These are phyloP conservation scores for Austropuccinia psidii DNA, from an alignment of 1,284 basidiomycete genomes.

Conservation along the genomic window DNA sequence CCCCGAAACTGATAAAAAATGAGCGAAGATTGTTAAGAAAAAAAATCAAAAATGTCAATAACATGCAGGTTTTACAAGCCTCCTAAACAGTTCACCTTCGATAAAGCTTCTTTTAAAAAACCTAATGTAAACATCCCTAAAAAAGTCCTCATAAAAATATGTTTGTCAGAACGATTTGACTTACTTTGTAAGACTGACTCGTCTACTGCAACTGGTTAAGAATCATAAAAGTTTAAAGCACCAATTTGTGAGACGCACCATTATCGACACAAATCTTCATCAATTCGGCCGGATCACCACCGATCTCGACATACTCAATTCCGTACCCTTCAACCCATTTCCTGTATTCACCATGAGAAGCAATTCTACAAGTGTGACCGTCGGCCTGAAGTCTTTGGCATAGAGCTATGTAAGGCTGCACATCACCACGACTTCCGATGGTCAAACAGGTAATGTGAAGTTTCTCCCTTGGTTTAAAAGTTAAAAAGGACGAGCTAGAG, in stretches of 20 bases:
- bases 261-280: slow-evolving; percentile 46
- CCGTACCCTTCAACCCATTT: slow-evolving; percentile 85
- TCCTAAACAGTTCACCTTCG: slow-evolving; percentile 64
- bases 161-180: no score
- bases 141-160: not conserved
- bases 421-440: slow-evolving; percentile 87
- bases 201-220: no score
- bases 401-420: slow-evolving; percentile 77
- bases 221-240: no score
- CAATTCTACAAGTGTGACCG: slow-evolving; percentile 75
- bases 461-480: slow-evolving; percentile 77
- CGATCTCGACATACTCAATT: slow-evolving; percentile 85
- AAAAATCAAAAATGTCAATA: slow-evolving; percentile 31
- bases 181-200: no score
- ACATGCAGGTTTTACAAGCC: no score
- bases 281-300: slow-evolving; percentile 92
- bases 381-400: slow-evolving; percentile 85
- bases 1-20: slow-evolving; percentile 66
- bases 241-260: slow-evolving; percentile 39
- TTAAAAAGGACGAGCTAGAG: slow-evolving; percentile 82
- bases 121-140: slow-evolving; percentile 83
- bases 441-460: slow-evolving; percentile 86
- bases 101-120: slow-evolving; percentile 80
- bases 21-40: slow-evolving; percentile 8
- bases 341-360: slow-evolving; percentile 87